Conservation (phyloP, 2,329 filamentous ascomycete species). For the Hymenoscyphus occultus region DNA sequence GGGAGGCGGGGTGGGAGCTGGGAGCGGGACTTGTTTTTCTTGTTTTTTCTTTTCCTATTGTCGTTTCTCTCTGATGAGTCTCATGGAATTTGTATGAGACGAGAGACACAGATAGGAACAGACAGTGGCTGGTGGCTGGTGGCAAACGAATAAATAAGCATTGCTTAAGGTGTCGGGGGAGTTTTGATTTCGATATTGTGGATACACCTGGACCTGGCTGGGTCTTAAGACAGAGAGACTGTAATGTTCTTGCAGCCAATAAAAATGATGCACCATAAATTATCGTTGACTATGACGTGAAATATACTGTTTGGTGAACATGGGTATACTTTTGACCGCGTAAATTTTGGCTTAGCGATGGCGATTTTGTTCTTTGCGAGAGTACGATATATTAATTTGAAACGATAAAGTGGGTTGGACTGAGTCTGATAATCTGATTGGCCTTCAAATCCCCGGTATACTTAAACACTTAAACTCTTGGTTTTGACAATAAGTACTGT, state of each 20-base stretch:
- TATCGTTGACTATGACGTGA: neutral
- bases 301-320: neutral
- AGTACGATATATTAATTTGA: no score
- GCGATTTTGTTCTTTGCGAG: no score
- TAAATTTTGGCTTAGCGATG: no score
- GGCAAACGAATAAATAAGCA: neutral
- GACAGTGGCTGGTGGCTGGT: constrained; percentile 1
- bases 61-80: neutral
- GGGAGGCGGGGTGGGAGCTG: neutral
- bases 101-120: neutral
- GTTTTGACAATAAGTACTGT: no score
- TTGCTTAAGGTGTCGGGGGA: constrained; percentile 1
- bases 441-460: no score
- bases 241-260: neutral
- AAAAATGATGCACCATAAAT: neutral
- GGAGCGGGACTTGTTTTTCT: neutral
- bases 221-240: constrained; percentile 1
- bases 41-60: constrained; percentile 3
- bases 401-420: no score
- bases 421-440: no score
- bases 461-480: no score
- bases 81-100: neutral
- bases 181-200: constrained; percentile 2
- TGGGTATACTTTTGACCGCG: no score
- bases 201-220: neutral